Conservation (phyloP, 1,284 basidiomycete genomes). For the Ceratobasidium sp. region DNA sequence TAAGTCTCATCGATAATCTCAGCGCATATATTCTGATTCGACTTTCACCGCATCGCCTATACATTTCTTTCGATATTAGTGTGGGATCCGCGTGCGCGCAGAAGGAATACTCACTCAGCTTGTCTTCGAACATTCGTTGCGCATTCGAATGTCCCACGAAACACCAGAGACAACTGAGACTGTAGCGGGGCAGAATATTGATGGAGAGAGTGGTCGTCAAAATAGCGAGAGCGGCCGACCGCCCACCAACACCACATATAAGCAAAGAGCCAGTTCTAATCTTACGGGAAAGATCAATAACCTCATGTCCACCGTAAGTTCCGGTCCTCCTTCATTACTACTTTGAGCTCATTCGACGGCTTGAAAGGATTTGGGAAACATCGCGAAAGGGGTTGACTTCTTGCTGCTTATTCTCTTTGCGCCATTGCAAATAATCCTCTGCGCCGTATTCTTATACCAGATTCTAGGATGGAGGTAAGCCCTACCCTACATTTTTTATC, state of each 20-base stretch:
- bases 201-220: too few relatives aligned
- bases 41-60: not conserved
- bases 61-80: slow-evolving; percentile 1
- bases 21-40: not conserved
- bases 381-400: slow-evolving; percentile 38
- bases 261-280: slow-evolving; percentile 14
- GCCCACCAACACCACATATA: not conserved
- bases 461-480: slow-evolving; percentile 47
- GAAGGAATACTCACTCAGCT: slow-evolving; percentile 49
- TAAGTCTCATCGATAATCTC: not conserved
- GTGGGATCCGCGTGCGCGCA: slow-evolving; percentile 42
- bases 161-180: not conserved
- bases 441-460: slow-evolving; percentile 43
- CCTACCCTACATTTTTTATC: slow-evolving; percentile 1
- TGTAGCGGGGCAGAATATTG: not conserved
- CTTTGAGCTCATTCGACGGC: not conserved
- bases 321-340: not conserved
- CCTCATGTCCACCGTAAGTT: slow-evolving; percentile 45
- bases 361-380: slow-evolving; percentile 9
- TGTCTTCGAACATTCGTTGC: slow-evolving; percentile 49
- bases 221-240: not conserved
- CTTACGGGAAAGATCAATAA: slow-evolving; percentile 48
- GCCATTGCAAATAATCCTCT: slow-evolving; percentile 40
- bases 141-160: slow-evolving; percentile 46
- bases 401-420: slow-evolving; percentile 45